phyloP scores from a whole-genome alignment of 2,329 filamentous ascomycete genomes.

The Periconia sp. region DNA sequence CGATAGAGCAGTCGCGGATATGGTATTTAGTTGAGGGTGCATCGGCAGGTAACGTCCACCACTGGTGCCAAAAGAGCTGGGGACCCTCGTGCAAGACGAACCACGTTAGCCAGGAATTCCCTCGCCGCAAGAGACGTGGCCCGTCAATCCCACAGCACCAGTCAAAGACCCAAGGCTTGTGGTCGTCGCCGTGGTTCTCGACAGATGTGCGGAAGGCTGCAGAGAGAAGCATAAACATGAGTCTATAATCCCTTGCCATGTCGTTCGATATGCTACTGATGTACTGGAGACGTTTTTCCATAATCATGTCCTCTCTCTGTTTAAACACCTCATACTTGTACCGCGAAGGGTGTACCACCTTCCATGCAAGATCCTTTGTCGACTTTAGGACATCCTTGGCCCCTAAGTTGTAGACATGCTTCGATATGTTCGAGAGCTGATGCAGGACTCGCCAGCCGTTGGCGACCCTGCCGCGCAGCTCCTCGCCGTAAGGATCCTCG shows the following conservation, averaged over 20 bases:
- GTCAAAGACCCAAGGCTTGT: slow-evolving; percentile 32
- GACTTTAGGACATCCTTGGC: slow-evolving; percentile 13
- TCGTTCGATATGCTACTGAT: slow-evolving; percentile 17
- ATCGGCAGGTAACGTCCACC: slow-evolving; percentile 23
- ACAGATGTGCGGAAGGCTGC: slow-evolving; percentile 28
- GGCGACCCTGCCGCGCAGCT: slow-evolving; percentile 26
- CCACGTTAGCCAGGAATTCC: slow-evolving; percentile 36
- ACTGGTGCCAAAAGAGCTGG: slow-evolving; percentile 35
- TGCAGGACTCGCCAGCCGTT: slow-evolving; percentile 32
- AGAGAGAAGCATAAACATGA: slow-evolving; percentile 34
- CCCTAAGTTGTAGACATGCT: slow-evolving; percentile 15
- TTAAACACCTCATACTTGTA: slow-evolving; percentile 18
- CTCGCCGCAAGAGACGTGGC: slow-evolving; percentile 24
- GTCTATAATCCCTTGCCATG: slow-evolving; percentile 30
- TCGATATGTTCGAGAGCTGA: slow-evolving; percentile 27
- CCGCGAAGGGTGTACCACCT: slow-evolving; percentile 16
- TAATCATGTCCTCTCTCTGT: slow-evolving; percentile 22
- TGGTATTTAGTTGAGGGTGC: slow-evolving; percentile 20
- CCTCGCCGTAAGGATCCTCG: slow-evolving; percentile 32
- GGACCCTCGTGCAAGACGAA: slow-evolving; percentile 34
- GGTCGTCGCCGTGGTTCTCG: slow-evolving; percentile 24
- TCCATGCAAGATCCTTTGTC: slow-evolving; percentile 12
- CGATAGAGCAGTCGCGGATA: slow-evolving; percentile 30
- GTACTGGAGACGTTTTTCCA: slow-evolving; percentile 23
- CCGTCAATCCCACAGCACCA: slow-evolving; percentile 29